phyloP scores from a whole-genome alignment of 2,329 filamentous ascomycete species.

The Paecilomyces formosus region DNA sequence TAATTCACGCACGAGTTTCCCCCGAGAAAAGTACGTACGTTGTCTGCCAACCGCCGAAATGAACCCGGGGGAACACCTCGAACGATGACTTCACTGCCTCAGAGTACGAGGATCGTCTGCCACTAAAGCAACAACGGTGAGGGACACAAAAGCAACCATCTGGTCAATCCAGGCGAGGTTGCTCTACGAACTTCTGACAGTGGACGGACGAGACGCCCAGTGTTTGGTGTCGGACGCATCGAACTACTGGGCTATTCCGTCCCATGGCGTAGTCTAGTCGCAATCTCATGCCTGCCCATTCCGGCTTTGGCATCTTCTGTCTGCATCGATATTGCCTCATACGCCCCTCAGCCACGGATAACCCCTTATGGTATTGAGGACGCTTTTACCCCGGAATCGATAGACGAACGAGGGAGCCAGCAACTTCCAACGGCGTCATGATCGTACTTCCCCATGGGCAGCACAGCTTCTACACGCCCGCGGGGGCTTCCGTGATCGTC shows the following conservation, averaged over 20 bases:
- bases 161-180: background rate
- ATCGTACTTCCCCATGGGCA: background rate
- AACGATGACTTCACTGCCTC: background rate
- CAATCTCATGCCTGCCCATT: background rate
- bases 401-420: background rate
- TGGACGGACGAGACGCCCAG: background rate
- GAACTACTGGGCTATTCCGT: background rate
- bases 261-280: background rate
- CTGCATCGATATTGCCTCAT: background rate
- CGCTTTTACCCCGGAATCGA: background rate
- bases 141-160: background rate
- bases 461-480: background rate
- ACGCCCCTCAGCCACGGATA: background rate
- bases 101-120: background rate
- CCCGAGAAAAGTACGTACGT: slow-evolving; percentile 17
- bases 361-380: no score
- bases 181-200: background rate
- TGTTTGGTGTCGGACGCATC: background rate
- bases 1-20: slow-evolving; percentile 10
- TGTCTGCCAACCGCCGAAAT: background rate
- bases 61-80: background rate
- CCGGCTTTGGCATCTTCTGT: background rate
- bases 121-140: background rate
- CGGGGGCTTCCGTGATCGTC: background rate
- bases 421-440: background rate